These are phyloP conservation scores for Flueggea neowawraea DNA, from an alignment of 441 rosid genomes.

Conservation along the genomic window DNA sequence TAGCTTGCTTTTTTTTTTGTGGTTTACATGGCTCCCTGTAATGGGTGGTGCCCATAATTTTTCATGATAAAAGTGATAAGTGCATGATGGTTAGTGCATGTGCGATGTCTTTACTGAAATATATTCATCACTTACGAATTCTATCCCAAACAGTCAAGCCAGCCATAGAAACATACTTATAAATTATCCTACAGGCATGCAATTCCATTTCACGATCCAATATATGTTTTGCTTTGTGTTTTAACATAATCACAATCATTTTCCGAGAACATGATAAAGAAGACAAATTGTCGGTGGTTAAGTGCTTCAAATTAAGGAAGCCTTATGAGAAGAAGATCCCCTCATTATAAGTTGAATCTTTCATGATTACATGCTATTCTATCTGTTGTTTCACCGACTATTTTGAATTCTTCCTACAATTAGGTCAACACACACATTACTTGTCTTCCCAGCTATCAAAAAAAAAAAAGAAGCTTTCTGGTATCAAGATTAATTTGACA, in stretches of 20 bases:
- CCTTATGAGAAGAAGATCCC: slow-evolving; percentile 1
- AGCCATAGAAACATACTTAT: too few relatives aligned
- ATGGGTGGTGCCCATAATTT: slow-evolving; percentile 1
- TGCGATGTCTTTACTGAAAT: slow-evolving; percentile 14
- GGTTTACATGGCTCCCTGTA: not conserved
- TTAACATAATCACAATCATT: too few relatives aligned
- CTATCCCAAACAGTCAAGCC: too few relatives aligned
- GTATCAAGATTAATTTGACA: not conserved
- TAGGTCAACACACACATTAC: not conserved
- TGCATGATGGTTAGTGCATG: slow-evolving; percentile 14
- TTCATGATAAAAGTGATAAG: slow-evolving; percentile 10
- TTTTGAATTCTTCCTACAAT: not conserved
- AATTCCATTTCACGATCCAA: too few relatives aligned
- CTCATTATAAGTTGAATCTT: not conserved
- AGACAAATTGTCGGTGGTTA: too few relatives aligned
- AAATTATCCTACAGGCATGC: too few relatives aligned
- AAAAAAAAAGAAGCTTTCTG: not conserved
- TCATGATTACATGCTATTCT: slow-evolving; percentile 12
- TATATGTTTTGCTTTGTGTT: too few relatives aligned
- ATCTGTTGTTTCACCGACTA: not conserved
- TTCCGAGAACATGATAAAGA: too few relatives aligned
- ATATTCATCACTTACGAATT: not conserved
- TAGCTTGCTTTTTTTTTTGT: not conserved
- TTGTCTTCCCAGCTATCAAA: not conserved
- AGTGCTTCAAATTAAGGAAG: not conserved